Evolutionary conservation across 2,329 filamentous ascomycete species (phyloP), one percentile per base, ranked within the genome.

Genomic region (Aureobasidium sp.): DNA sequence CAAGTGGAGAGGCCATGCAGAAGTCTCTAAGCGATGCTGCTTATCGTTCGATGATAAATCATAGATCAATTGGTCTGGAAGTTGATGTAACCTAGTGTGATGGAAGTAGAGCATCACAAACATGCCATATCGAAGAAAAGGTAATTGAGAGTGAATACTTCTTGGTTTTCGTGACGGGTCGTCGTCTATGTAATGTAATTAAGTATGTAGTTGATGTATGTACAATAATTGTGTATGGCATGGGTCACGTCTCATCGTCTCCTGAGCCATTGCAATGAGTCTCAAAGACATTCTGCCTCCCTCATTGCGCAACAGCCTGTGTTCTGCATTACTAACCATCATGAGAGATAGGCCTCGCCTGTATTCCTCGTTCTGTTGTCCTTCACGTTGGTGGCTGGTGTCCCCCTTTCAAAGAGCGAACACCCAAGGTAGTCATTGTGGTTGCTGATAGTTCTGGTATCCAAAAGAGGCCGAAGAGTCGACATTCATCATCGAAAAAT

Each of bases 401-500:
- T 32, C 15, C 9, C 2, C 7, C 15, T 7, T 17, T 44, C 13
- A 58, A 9, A 12, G 10, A 44, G 42, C 32, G 15, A 32, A 10
- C 8, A 48, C 12, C 5, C 37, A 37, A 23, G 23, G 23, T 41
- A 55, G 51, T 55, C 51, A 55, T 41, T 27, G 55, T 17, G 42
- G 23, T 48, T 44, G 36, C 20, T 34, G 46, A 17, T 51, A 60
- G 15, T 23, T 46, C 34, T 60, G 57, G 13, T 42, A 60, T 42
- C 57, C 57, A 23, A 23, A 60, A 29, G 57, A 23, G 17, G 6
- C 26, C 8, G 23, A 34, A 37, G 29, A 32, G 42, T 58, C 55
- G 13, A 60, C 26, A 13, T 60, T 51, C 57, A 60, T 51, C 57
- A 60, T 60, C 10, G 32, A 36, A 26, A n/a, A 60, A 20, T 60